Evolutionary conservation across 345 rosid genomes (phyloP).

Genomic region (Arabidopsis arenosa): DNA sequence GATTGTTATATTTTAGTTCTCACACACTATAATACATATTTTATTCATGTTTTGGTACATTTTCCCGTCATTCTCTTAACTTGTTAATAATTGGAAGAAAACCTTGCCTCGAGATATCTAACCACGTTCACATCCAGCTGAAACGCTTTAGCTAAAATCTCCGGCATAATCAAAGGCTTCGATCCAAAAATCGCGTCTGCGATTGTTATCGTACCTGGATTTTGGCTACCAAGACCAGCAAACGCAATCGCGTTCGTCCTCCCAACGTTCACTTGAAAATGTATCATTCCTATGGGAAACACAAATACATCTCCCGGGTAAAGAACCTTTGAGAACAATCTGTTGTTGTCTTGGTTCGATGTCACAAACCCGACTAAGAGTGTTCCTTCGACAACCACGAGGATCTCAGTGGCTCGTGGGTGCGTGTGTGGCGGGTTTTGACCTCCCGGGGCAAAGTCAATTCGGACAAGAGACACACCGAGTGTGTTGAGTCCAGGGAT

Average conservation of each 20-base stretch:
- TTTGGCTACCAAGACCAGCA: constrained; percentile 54
- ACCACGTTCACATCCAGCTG: constrained; percentile 51
- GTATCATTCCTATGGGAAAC: constrained; percentile 53
- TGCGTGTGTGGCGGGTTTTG: constrained; percentile 51
- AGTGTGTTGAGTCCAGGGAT: constrained; percentile 48
- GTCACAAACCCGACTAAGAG: constrained; percentile 50
- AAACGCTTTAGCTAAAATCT: constrained; percentile 54
- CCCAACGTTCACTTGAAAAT: constrained; percentile 55
- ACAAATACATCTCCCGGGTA: constrained; percentile 60
- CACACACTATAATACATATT: constrained; percentile 30
- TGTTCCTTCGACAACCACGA: constrained; percentile 45
- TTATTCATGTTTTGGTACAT: constrained; percentile 18
- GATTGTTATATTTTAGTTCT: constrained; percentile 6
- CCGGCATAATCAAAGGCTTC: constrained; percentile 47
- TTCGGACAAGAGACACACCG: constrained; percentile 46
- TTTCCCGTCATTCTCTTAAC: background rate
- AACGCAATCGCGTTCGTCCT: constrained; percentile 49
- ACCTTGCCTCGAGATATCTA: constrained; percentile 40
- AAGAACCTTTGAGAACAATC: constrained; percentile 51
- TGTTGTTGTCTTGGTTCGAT: constrained; percentile 49
- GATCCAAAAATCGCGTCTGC: constrained; percentile 54
- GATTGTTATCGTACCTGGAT: constrained; percentile 51
- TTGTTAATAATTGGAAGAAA: constrained; percentile 37
- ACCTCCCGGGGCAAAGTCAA: constrained; percentile 48
- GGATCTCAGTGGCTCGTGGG: constrained; percentile 50